Evolutionary conservation across 1,139 yeast species (phyloP), one percentile per base, ranked within the genome.

Genomic region (Taphrina deformans): DNA sequence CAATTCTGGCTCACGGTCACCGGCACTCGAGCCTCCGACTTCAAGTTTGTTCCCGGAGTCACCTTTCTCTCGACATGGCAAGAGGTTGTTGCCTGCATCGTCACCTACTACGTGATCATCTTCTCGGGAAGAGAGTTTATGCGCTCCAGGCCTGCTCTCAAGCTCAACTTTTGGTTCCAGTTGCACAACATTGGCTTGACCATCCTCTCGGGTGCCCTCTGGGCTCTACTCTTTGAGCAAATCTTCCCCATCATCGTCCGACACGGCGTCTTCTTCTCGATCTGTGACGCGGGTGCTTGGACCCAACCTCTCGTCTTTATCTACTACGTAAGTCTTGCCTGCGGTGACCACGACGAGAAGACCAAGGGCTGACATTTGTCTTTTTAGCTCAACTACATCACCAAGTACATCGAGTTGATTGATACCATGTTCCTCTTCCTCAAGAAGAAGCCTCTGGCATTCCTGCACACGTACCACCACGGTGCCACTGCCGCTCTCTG

Each of bases 401-500:
- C 67, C 12, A 66, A 66, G 53, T 88, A 76, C 87, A 83, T 88
- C 72, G 99, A 93, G 80, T 85, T 93, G 74, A 75, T 92, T 67
- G 99, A 93, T 78, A 93, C 99, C 27, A 86, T 91, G 33, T 93
- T 93, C 79, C 82, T 93, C 74, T 96, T 93, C 69, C 82, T 93
- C 76, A 89, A 91, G 79, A 88, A 89, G 82, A 93, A 93, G 81
- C 92, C 91, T 77, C 69, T 79, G 70, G 79, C 62, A 5, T 67
- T 59, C 50, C 82, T 93, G 77, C 99, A 93, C 80, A 90, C 96
- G 67, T 93, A 91, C 79, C 99, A 93, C 78, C 99, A 93, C 75
- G 99, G 99, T 68, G 98, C 98, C 70, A 93, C 99, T 66, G 99
- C 98, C 14, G 80, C 93, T 73, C 80, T 93, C 71, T 93, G 99